Conservation (phyloP, 169 alveolate genomes). For the Cryptosporidium sp. region DNA sequence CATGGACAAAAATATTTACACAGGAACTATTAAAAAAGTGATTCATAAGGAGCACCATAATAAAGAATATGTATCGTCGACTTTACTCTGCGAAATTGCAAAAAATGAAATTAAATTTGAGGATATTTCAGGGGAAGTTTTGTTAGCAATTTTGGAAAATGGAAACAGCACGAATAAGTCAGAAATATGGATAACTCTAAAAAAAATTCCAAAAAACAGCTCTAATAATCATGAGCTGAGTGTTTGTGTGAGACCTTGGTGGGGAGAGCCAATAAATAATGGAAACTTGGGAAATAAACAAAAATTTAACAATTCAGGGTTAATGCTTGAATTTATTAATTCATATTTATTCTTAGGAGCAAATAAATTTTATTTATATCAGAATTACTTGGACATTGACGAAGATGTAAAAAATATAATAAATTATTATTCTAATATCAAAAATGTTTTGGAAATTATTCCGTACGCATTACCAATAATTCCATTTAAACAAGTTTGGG, state of each 20-base stretch:
- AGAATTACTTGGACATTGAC: conserved; percentile 34
- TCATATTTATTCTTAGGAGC: conserved; percentile 34
- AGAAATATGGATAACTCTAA: conserved; percentile 1
- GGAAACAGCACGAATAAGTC: neutral
- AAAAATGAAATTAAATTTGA: neutral
- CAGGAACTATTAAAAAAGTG: neutral
- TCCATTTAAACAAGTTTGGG: conserved; percentile 75
- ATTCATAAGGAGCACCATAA: conserved; percentile 70
- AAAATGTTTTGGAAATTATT: conserved; percentile 19
- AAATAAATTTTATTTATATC: conserved; percentile 18
- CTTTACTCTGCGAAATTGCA: conserved; percentile 16
- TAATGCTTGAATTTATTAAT: conserved; percentile 45
- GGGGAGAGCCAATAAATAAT: conserved; percentile 62
- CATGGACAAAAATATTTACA: neutral
- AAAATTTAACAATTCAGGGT: conserved; percentile 24
- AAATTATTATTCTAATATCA: conserved; percentile 15
- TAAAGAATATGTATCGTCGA: conserved; percentile 38
- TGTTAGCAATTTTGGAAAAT: neutral
- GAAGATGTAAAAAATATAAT: conserved; percentile 35
- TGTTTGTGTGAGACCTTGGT: conserved; percentile 74
- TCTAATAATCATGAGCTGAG: conserved; percentile 13
- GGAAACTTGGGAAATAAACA: neutral
- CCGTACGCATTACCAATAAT: conserved; percentile 46
- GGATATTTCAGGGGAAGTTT: neutral
- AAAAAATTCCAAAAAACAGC: neutral